Conservation (phyloP, 805 yeast species). For the Nakazawaea ishiwadae region DNA sequence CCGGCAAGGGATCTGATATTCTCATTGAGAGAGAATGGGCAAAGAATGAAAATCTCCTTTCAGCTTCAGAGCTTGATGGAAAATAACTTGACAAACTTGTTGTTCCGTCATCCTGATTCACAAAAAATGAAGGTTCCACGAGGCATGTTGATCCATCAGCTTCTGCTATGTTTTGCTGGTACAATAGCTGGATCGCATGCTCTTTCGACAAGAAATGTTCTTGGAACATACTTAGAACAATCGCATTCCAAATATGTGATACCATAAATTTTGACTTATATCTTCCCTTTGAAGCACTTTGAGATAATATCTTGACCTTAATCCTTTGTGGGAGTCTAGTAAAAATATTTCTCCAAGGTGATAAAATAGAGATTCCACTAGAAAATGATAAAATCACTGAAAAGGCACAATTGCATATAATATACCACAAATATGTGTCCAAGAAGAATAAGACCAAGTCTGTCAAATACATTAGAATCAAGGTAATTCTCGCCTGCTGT, state of each 20-base stretch:
- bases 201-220: slow-evolving; percentile 49
- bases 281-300: slow-evolving; percentile 39
- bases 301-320: slow-evolving; percentile 40
- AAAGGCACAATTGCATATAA: slow-evolving; percentile 48
- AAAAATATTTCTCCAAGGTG: slow-evolving; percentile 56
- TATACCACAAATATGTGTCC: slow-evolving; percentile 56
- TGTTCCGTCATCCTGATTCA: slow-evolving; percentile 42
- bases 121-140: slow-evolving; percentile 41
- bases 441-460: slow-evolving; percentile 47
- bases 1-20: slow-evolving; percentile 43
- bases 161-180: slow-evolving; percentile 46
- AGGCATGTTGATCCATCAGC: slow-evolving; percentile 31
- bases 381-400: slow-evolving; percentile 45
- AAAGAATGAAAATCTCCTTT: slow-evolving; percentile 47
- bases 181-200: slow-evolving; percentile 32
- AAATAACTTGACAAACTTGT: slow-evolving; percentile 34
- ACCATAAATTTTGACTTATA: slow-evolving; percentile 34
- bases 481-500: slow-evolving; percentile 36
- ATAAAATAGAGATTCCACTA: slow-evolving; percentile 49
- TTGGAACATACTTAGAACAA: slow-evolving; percentile 47
- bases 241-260: slow-evolving; percentile 52
- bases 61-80: slow-evolving; percentile 43
- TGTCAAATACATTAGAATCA: slow-evolving; percentile 35
- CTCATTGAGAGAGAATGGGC: slow-evolving; percentile 48
- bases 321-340: slow-evolving; percentile 47